A percentile compares a stretch with the other conserved stretches of the same genome.
phyloP scores from a whole-genome alignment of 805 yeast species.

The Saccharomyces paradoxus region DNA sequence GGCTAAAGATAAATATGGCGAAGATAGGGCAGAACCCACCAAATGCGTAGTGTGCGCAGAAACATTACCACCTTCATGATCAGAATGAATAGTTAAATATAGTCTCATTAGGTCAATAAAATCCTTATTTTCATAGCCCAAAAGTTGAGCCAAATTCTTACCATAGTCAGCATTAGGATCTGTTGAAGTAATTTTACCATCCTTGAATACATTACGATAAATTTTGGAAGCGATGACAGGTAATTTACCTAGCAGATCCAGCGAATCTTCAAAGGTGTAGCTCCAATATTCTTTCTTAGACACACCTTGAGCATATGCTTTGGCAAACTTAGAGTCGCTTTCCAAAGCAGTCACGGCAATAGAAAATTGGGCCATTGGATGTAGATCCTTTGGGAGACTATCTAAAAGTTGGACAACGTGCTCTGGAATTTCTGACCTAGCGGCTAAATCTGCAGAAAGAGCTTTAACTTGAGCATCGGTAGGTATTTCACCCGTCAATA shows the following conservation, averaged over 20 bases:
- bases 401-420: constrained; percentile 68
- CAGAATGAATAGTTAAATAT: constrained; percentile 73
- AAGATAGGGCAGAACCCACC: constrained; percentile 75
- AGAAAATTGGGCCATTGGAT: constrained; percentile 87
- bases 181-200: constrained; percentile 55
- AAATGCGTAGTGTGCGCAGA: constrained; percentile 81
- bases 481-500: constrained; percentile 79
- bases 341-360: constrained; percentile 77
- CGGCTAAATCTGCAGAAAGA: constrained; percentile 68
- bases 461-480: constrained; percentile 61
- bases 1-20: constrained; percentile 69
- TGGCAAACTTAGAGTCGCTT: constrained; percentile 74
- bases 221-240: constrained; percentile 77
- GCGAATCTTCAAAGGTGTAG: constrained; percentile 72
- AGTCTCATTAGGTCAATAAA: constrained; percentile 74
- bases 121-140: constrained; percentile 55
- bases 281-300: constrained; percentile 79
- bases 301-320: constrained; percentile 79
- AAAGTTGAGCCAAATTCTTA: constrained; percentile 50
- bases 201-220: constrained; percentile 77
- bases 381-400: constrained; percentile 64
- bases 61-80: constrained; percentile 87
- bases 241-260: constrained; percentile 72
- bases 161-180: constrained; percentile 57
- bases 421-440: constrained; percentile 68